Conservation (phyloP, 768 basidiomycete genomes). For the Hydnomerulius pinastri region DNA sequence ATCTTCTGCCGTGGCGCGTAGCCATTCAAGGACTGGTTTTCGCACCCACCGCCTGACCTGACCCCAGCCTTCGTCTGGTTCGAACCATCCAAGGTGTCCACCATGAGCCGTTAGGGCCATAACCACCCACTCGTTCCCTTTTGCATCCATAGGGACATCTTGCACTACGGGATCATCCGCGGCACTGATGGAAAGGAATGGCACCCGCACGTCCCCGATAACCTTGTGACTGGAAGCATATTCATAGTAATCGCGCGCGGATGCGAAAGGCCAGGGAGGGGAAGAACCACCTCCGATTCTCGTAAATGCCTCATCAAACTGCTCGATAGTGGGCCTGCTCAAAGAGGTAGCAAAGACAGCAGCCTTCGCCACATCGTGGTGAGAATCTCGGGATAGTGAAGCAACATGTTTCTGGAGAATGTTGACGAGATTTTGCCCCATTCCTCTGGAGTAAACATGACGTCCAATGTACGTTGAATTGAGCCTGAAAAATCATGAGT, state of each 20-base stretch:
- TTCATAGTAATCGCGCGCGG: constrained; percentile 48
- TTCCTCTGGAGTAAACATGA: constrained; percentile 71
- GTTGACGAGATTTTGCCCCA: constrained; percentile 72
- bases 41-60: constrained; percentile 59
- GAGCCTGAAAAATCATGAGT: constrained; percentile 43
- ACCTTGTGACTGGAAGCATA: constrained; percentile 63
- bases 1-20: constrained; percentile 57
- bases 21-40: constrained; percentile 74
- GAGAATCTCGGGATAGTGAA: constrained; percentile 49
- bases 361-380: constrained; percentile 51
- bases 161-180: constrained; percentile 77
- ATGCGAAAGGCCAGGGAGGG: constrained; percentile 51
- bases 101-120: constrained; percentile 65
- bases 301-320: constrained; percentile 66
- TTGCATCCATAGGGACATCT: constrained; percentile 58
- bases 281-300: constrained; percentile 69
- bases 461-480: constrained; percentile 55
- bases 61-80: constrained; percentile 41
- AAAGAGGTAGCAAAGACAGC: constrained; percentile 45
- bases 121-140: constrained; percentile 53
- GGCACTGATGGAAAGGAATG: constrained; percentile 75
- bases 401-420: constrained; percentile 54
- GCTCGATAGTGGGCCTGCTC: constrained; percentile 53
- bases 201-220: constrained; percentile 61
- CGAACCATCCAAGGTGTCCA: constrained; percentile 86